These are phyloP conservation scores for Herpetomonas tarakana DNA, from an alignment of 208 protist genomes.

Conservation along the genomic window DNA sequence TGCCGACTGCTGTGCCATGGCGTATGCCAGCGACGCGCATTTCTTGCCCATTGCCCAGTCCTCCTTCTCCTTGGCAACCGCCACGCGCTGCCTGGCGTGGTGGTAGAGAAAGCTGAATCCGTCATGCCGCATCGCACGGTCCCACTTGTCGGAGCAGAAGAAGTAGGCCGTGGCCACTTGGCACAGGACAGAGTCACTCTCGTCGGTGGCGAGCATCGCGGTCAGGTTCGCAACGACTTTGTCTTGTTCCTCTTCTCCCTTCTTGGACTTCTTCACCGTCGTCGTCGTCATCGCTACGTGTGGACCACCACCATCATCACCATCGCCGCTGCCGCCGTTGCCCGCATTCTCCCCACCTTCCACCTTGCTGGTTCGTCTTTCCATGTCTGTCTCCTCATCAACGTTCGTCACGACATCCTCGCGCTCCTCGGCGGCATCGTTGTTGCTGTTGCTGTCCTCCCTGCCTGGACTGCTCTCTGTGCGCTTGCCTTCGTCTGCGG, in stretches of 20 bases:
- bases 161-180: slow-evolving; percentile 67
- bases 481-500: not conserved
- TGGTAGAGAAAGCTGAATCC: slow-evolving; percentile 29
- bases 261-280: not conserved
- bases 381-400: not conserved
- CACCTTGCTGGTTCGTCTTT: no score
- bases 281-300: not conserved
- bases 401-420: not conserved
- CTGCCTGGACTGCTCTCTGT: no score
- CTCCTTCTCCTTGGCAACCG: not conserved
- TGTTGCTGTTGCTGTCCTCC: not conserved
- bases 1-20: no score
- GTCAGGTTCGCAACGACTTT: not conserved
- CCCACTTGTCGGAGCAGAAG: slow-evolving; percentile 55
- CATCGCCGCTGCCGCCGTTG: no score
- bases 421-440: not conserved
- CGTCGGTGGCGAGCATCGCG: slow-evolving; percentile 6
- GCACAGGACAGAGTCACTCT: slow-evolving; percentile 30
- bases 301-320: not conserved
- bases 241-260: not conserved
- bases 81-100: slow-evolving; percentile 17
- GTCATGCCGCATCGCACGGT: slow-evolving; percentile 17
- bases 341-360: no score
- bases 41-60: not conserved
- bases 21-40: not conserved